Base-by-base conservation (phyloP, 2,329 filamentous ascomycete species). In the Daldinia eschscholtzii region DNA sequence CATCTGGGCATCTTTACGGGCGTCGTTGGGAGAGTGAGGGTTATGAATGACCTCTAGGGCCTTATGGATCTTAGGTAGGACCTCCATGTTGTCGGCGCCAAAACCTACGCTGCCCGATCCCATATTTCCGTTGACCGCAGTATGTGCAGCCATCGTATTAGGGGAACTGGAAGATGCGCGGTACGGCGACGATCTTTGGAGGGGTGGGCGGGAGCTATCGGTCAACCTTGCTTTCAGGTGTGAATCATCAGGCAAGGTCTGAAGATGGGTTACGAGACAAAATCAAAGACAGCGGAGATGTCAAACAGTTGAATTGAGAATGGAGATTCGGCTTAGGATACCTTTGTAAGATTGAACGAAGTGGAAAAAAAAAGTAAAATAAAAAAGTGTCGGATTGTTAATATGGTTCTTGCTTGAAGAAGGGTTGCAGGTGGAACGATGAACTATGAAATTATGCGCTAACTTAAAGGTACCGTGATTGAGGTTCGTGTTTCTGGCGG, bases 21-120 rank as follows among this genome's bases (percentile, higher is more conserved):
- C 86, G 71, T 92, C 87, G 80, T 98, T 98, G 72, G 89, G 86
- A 44, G 94, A 95, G 68, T 89, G 87, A 10, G 94, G 89, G 77
- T 89, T 91, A 83, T 98, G 95, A 68, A 98, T 93, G 74, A 97
- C 88, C 75, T 96, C 89, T 73, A 99, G 89, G 44, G 96, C 96
- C 76, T 92, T 88, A 76, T 93, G 89, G 72, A 98, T 96, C 78
- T 88, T 89, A 57, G 87, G 82, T 58, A 93, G 85, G 59, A 87
- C 79, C 37, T 81, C 81, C 68, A 80, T 78, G 72, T 78, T 80
- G 69, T 79, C 78, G 71, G 80, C 79, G 73, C 80, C 80, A 65
- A 75, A 76, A 62, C 77, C 76, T 66, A 73, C 73, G 70, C 80
- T 82, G 77, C 71, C 75, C 72, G 73, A 73, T 62, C 72, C 77